Percentiles rank a stretch among this genome's conserved stretches.
phyloP scores from a whole-genome alignment of 2,329 filamentous ascomycete species.

The Paraphaeosphaeria minitans region DNA sequence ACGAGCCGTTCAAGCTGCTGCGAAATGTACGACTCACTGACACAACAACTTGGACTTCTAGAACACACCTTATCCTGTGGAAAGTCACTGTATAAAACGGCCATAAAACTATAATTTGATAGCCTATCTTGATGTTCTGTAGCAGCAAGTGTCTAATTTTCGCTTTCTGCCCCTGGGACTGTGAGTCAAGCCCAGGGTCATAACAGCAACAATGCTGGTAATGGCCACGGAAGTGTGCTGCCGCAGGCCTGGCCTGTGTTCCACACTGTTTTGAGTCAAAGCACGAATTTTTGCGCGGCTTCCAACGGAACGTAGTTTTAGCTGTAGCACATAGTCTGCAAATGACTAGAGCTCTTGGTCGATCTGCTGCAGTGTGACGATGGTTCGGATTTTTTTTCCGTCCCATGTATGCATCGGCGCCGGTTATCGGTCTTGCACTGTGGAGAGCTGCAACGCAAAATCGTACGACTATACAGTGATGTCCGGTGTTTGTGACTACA shows the following conservation, averaged over 20 bases:
- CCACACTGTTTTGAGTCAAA: conserved; percentile 9
- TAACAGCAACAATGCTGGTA: neutral
- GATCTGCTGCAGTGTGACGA: conserved; percentile 18
- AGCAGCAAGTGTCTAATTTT: too few species aligned
- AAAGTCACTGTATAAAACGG: too few species aligned
- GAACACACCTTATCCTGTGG: too few species aligned
- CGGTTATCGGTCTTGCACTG: conserved; percentile 17
- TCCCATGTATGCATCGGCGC: conserved; percentile 9
- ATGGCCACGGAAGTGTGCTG: neutral
- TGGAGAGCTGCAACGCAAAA: neutral
- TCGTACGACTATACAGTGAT: neutral
- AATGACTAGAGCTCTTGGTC: conserved; percentile 13
- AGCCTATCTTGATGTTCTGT: too few species aligned
- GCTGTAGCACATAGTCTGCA: neutral
- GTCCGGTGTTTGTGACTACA: neutral
- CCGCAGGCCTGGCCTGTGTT: conserved; percentile 8
- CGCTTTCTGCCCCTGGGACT: too few species aligned
- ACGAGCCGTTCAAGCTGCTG: neutral
- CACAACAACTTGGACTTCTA: too few species aligned
- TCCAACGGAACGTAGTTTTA: conserved; percentile 16
- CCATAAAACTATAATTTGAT: too few species aligned
- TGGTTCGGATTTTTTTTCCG: conserved; percentile 16
- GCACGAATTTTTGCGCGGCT: conserved; percentile 16
- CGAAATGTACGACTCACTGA: too few species aligned
- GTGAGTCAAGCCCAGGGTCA: neutral